Percentiles rank a stretch among this genome's conserved stretches.
Evolutionary conservation across 768 basidiomycete genomes (phyloP).

Genomic region (Termitomyces sp.): DNA sequence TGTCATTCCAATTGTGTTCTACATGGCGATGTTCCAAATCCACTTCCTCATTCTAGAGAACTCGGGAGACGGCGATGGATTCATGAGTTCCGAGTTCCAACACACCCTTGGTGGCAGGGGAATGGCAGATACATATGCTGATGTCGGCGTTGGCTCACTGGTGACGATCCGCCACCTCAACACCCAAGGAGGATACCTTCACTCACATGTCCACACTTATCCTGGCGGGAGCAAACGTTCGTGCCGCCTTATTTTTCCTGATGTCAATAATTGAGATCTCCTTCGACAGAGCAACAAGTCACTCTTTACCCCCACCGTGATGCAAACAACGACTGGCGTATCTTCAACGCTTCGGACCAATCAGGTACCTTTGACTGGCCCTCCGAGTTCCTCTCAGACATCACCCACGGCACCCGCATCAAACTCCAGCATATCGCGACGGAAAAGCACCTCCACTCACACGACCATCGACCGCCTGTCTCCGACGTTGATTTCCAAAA

Average conservation of each 20-base stretch:
- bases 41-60: conserved; percentile 87
- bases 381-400: conserved; percentile 48
- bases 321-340: conserved; percentile 88
- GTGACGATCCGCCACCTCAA: conserved; percentile 87
- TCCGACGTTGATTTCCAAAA: conserved; percentile 99
- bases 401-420: conserved; percentile 64
- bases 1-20: conserved; percentile 76
- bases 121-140: conserved; percentile 93
- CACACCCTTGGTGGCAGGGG: conserved; percentile 86
- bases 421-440: conserved; percentile 79
- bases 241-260: not conserved
- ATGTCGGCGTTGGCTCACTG: conserved; percentile 80
- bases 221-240: conserved; percentile 87
- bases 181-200: conserved; percentile 98
- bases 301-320: conserved; percentile 99
- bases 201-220: conserved; percentile 89
- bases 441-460: conserved; percentile 87
- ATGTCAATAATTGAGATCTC: not conserved
- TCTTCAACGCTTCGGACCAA: conserved; percentile 66
- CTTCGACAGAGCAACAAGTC: conserved; percentile 83
- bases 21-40: conserved; percentile 95
- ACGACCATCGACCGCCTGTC: conserved; percentile 91
- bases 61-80: conserved; percentile 95
- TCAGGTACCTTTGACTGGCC: conserved; percentile 40
- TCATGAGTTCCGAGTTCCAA: conserved; percentile 99